Conservation (phyloP, 2,329 filamentous ascomycete species). For the Phoma sp. region DNA sequence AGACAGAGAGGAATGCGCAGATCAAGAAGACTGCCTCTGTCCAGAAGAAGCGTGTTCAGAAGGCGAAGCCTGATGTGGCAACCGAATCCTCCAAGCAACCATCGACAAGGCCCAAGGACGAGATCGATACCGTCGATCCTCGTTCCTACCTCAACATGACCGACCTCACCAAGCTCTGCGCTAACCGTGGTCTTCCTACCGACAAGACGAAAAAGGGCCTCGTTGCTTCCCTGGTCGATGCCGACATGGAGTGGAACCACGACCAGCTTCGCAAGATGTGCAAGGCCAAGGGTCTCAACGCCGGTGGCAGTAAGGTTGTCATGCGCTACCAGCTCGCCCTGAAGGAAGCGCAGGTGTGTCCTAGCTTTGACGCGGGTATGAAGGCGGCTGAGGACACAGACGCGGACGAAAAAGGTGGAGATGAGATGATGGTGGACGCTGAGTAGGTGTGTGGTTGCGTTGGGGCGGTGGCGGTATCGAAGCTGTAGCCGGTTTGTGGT, state of each 20-base stretch:
- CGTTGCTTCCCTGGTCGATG: slow-evolving; percentile 28
- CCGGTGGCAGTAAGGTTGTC: slow-evolving; percentile 28
- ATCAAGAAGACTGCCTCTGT: slow-evolving; percentile 20
- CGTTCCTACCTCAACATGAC: slow-evolving; percentile 28
- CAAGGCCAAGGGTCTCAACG: slow-evolving; percentile 28
- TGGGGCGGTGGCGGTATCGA: neutral
- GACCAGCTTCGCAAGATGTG: slow-evolving; percentile 33
- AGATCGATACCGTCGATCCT: slow-evolving; percentile 31
- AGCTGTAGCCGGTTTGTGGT: neutral
- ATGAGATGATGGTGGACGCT: slow-evolving; percentile 12
- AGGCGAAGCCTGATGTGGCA: neutral
- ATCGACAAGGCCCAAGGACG: slow-evolving; percentile 11
- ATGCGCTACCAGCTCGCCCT: slow-evolving; percentile 38
- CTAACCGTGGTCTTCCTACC: slow-evolving; percentile 22
- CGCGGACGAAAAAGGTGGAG: neutral
- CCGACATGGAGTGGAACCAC: slow-evolving; percentile 28
- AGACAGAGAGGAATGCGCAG: slow-evolving; percentile 22
- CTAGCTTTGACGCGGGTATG: slow-evolving; percentile 22
- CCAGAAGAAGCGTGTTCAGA: slow-evolving; percentile 5
- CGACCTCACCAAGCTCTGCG: slow-evolving; percentile 34
- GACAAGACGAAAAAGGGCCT: slow-evolving; percentile 24
- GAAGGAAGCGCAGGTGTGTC: slow-evolving; percentile 25
- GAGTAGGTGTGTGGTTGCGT: slow-evolving; percentile 6
- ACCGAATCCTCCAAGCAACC: neutral
- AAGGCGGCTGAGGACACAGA: slow-evolving; percentile 11